phyloP scores from a whole-genome alignment of 345 rosid species.

The Aurinia saxatilis region DNA sequence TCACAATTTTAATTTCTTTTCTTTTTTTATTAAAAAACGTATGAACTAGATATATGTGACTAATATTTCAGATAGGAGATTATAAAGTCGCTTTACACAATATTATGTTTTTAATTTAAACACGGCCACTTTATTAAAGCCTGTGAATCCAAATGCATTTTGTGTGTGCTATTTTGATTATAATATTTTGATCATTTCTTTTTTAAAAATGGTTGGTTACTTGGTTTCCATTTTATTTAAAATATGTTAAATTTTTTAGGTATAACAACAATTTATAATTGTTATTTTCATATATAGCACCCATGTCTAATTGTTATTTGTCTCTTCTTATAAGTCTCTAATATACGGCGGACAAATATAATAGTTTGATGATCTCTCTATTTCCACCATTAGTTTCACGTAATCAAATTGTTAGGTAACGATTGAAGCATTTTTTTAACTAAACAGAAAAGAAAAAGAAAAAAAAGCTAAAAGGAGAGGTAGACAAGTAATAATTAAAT shows the following conservation, averaged over 20 bases:
- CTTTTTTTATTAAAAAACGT: too few species aligned
- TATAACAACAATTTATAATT: background rate
- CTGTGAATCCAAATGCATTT: background rate
- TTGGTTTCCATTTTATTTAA: background rate
- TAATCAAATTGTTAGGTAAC: background rate
- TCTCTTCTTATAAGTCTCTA: slow-evolving; percentile 4
- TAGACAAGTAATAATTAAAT: background rate
- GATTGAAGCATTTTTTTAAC: too few species aligned
- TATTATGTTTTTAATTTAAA: background rate
- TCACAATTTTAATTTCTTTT: background rate
- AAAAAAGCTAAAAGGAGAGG: slow-evolving; percentile 1
- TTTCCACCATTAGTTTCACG: too few species aligned
- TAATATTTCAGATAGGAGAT: background rate
- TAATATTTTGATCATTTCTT: too few species aligned
- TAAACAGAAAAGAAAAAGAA: too few species aligned
- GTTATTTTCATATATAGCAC: slow-evolving; percentile 1
- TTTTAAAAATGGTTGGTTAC: background rate
- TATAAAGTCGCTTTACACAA: background rate
- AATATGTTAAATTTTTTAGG: background rate
- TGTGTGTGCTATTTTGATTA: background rate
- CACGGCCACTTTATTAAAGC: background rate
- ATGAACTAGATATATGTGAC: too few species aligned
- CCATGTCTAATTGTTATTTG: background rate
- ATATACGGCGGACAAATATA: too few species aligned
- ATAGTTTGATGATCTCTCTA: too few species aligned